These are phyloP conservation scores for Anthracocystis panici-leucophaei DNA, from an alignment of 1,284 basidiomycete genomes.

Conservation along the genomic window DNA sequence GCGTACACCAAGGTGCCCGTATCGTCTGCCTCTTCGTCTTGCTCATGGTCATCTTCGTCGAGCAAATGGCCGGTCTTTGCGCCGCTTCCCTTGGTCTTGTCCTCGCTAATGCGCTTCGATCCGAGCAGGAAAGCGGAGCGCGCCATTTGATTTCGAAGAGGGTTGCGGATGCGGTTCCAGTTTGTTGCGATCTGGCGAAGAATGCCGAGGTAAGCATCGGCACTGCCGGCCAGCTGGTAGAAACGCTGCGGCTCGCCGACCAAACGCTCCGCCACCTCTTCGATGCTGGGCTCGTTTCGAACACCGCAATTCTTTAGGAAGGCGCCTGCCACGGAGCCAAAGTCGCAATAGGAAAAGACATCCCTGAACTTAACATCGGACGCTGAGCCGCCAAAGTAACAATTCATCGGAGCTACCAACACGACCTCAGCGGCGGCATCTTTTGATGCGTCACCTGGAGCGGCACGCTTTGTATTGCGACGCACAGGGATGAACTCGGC, in stretches of 20 bases:
- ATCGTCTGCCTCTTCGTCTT: constrained; percentile 65
- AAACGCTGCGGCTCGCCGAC: constrained; percentile 75
- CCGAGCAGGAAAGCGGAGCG: constrained; percentile 80
- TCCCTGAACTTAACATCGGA: constrained; percentile 58
- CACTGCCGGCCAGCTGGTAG: constrained; percentile 77
- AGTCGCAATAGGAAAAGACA: constrained; percentile 84
- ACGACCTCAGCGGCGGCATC: constrained; percentile 26
- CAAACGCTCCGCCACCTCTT: constrained; percentile 74
- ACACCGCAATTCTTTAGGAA: constrained; percentile 88
- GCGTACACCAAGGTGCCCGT: constrained; percentile 63
- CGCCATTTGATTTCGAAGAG: constrained; percentile 78
- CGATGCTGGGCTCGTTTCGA: constrained; percentile 85
- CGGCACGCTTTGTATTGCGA: constrained; percentile 18
- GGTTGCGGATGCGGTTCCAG: constrained; percentile 74
- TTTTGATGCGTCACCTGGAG: constrained; percentile 5
- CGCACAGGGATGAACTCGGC: constrained; percentile 62
- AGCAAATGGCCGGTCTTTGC: constrained; percentile 33
- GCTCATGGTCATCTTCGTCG: constrained; percentile 44
- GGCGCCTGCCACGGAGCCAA: constrained; percentile 82
- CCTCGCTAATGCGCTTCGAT: constrained; percentile 73
- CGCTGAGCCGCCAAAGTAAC: constrained; percentile 72
- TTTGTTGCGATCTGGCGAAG: constrained; percentile 87
- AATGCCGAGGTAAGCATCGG: constrained; percentile 78
- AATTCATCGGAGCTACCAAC: constrained; percentile 71
- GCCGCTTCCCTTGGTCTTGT: constrained; percentile 6